phyloP scores from a whole-genome alignment of 2,329 filamentous ascomycete species.

The Atkinsonella texensis region DNA sequence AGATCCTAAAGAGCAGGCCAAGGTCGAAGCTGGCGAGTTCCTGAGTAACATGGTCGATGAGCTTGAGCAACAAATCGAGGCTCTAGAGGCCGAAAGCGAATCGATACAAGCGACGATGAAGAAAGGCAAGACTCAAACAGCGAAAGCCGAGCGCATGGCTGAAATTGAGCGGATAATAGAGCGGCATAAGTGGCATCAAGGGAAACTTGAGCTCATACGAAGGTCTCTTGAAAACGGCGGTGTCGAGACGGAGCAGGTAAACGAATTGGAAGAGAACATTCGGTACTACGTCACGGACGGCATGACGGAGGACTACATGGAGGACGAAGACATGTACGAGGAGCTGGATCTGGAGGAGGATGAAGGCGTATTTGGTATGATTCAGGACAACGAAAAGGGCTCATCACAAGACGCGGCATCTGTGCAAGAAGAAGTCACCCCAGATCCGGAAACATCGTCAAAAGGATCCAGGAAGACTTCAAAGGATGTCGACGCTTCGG shows the following conservation, averaged over 20 bases:
- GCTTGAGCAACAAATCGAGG: slow-evolving; percentile 86
- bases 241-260: slow-evolving; percentile 77
- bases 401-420: slow-evolving; percentile 96
- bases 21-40: slow-evolving; percentile 79
- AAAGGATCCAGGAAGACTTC: slow-evolving; percentile 43
- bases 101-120: slow-evolving; percentile 79
- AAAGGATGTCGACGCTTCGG: slow-evolving; percentile 40
- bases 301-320: slow-evolving; percentile 77
- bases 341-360: slow-evolving; percentile 88
- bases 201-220: slow-evolving; percentile 81
- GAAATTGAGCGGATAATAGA: slow-evolving; percentile 78
- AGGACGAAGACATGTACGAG: slow-evolving; percentile 92
- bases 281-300: slow-evolving; percentile 91
- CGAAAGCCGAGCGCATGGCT: slow-evolving; percentile 77
- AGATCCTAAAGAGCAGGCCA: slow-evolving; percentile 96
- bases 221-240: slow-evolving; percentile 86
- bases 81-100: slow-evolving; percentile 82
- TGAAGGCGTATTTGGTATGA: slow-evolving; percentile 76
- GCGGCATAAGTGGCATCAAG: slow-evolving; percentile 92
- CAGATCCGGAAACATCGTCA: slow-evolving; percentile 41
- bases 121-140: slow-evolving; percentile 79
- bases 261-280: slow-evolving; percentile 82
- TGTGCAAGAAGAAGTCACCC: slow-evolving; percentile 63
- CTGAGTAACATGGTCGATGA: slow-evolving; percentile 80
- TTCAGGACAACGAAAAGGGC: slow-evolving; percentile 66